Conservation (phyloP, 805 yeast species). For the Candida sonorensis region DNA sequence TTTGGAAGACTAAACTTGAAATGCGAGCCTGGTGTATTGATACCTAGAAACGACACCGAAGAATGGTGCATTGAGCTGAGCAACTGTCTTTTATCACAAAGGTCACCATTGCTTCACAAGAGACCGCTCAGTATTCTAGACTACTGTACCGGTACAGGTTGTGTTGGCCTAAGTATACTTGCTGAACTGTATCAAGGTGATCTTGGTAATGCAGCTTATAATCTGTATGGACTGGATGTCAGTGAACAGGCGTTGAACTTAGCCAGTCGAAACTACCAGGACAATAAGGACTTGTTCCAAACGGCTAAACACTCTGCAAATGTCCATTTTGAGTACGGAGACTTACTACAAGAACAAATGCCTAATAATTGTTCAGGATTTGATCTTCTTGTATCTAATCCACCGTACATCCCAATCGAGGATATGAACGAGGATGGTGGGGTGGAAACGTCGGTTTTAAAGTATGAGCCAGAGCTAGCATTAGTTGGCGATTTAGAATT, state of each 20-base stretch:
- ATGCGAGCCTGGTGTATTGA: constrained; percentile 63
- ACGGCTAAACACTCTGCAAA: too few relatives aligned
- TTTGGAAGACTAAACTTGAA: constrained; percentile 61
- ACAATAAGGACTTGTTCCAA: too few relatives aligned
- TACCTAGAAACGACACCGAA: constrained; percentile 95
- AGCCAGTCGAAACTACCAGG: too few relatives aligned
- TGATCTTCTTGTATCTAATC: constrained; percentile 73
- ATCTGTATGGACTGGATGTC: constrained; percentile 44
- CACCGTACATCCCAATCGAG: constrained; percentile 68
- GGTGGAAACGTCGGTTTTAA: constrained; percentile 57
- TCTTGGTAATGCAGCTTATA: constrained; percentile 12
- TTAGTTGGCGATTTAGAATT: constrained; percentile 74
- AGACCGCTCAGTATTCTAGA: constrained; percentile 44
- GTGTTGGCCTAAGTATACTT: constrained; percentile 57
- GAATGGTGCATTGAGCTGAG: constrained; percentile 64
- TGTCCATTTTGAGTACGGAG: constrained; percentile 16
- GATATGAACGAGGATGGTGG: constrained; percentile 37
- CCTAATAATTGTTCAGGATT: constrained; percentile 9
- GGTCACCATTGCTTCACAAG: neutral
- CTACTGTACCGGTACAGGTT: constrained; percentile 86
- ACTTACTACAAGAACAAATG: constrained; percentile 11
- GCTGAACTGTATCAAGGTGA: constrained; percentile 32
- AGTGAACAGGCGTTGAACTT: constrained; percentile 45
- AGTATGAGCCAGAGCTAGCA: constrained; percentile 73
- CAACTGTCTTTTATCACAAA: constrained; percentile 4